Conservation (phyloP, 495 filamentous ascomycete genomes). For the Xylaria intraflava region DNA sequence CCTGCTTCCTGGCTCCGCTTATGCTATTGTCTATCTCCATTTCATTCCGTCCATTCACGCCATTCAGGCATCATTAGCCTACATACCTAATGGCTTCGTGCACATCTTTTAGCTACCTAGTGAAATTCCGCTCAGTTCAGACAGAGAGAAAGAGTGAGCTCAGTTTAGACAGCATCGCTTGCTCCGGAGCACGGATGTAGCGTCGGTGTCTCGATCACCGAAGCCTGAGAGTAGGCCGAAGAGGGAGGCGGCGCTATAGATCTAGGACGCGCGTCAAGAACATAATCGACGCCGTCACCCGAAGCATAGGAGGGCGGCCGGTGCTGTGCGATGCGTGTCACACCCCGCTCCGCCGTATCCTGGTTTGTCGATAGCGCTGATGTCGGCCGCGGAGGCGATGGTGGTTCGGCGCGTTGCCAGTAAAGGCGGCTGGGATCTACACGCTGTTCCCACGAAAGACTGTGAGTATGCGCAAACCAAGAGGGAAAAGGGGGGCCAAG, state of each 20-base stretch:
- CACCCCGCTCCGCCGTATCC: slow-evolving; percentile 17
- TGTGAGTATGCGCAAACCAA: slow-evolving; percentile 13
- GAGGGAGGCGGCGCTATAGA: slow-evolving; percentile 36
- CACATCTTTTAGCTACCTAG: no score
- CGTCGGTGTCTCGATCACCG: not conserved
- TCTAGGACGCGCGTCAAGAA: slow-evolving; percentile 54
- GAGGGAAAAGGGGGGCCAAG: not conserved
- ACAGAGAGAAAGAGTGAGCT: no score
- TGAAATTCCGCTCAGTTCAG: no score
- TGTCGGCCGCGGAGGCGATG: not conserved
- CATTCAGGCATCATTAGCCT: no score
- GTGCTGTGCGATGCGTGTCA: slow-evolving; percentile 16
- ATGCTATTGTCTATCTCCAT: no score
- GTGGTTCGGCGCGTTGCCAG: slow-evolving; percentile 57
- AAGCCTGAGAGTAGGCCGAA: not conserved
- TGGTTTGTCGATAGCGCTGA: slow-evolving; percentile 11
- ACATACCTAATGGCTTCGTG: no score
- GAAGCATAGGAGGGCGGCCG: slow-evolving; percentile 66
- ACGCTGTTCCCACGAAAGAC: slow-evolving; percentile 39
- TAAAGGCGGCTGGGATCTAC: slow-evolving; percentile 74
- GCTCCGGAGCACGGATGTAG: not conserved
- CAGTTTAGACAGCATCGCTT: no score
- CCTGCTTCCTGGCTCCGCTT: no score
- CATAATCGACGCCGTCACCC: slow-evolving; percentile 64
- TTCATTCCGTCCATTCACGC: no score